phyloP scores from a whole-genome alignment of 192 early-diverging fungal genomes.

The Spizellomyces sp. region DNA sequence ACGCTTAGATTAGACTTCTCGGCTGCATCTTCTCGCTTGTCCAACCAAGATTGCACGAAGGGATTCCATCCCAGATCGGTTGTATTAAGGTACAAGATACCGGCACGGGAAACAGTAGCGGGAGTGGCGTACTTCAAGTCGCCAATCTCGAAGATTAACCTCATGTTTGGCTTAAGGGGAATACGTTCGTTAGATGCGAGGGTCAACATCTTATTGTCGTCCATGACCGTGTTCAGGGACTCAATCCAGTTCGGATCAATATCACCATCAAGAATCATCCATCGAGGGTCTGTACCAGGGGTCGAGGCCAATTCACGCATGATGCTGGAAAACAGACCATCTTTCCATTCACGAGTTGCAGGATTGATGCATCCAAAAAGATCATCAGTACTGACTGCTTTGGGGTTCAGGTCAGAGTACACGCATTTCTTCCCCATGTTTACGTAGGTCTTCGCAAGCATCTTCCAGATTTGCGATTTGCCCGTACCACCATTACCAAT shows the following conservation, averaged over 20 bases:
- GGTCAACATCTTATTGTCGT: conserved; percentile 72
- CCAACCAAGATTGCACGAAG: conserved; percentile 68
- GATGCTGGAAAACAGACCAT: conserved; percentile 67
- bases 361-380: conserved; percentile 71
- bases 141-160: conserved; percentile 67
- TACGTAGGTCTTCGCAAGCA: conserved; percentile 61
- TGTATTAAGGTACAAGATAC: conserved; percentile 65
- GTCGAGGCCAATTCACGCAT: conserved; percentile 60
- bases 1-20: conserved; percentile 63
- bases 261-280: conserved; percentile 68
- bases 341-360: conserved; percentile 69
- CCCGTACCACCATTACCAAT: conserved; percentile 69
- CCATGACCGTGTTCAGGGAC: conserved; percentile 70
- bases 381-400: conserved; percentile 68
- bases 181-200: conserved; percentile 68
- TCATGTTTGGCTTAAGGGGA: conserved; percentile 65
- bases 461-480: conserved; percentile 70
- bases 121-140: conserved; percentile 71
- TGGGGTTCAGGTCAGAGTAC: conserved; percentile 61
- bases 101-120: conserved; percentile 70
- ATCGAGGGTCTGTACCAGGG: conserved; percentile 64
- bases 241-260: conserved; percentile 75
- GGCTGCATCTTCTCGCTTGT: conserved; percentile 61
- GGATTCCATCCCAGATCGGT: conserved; percentile 70
- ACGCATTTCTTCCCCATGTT: conserved; percentile 63